These are phyloP conservation scores for Zygosaccharomyces rouxii DNA, from an alignment of 805 yeast genomes.

Conservation along the genomic window DNA sequence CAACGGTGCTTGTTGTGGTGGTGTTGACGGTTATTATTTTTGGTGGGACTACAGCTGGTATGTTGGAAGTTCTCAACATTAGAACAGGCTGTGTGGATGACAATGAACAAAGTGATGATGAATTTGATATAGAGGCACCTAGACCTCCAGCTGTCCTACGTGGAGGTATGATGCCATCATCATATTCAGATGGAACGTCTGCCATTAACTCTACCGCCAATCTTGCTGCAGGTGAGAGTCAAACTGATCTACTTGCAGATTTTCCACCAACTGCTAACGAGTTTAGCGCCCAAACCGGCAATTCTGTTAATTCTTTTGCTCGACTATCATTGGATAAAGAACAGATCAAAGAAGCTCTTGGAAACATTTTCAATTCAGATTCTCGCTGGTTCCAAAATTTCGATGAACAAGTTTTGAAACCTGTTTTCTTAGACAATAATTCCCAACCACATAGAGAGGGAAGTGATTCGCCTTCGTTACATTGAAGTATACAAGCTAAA, in stretches of 20 bases:
- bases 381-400: constrained; percentile 90
- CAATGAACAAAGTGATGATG: constrained; percentile 77
- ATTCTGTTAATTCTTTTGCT: constrained; percentile 4
- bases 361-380: constrained; percentile 29
- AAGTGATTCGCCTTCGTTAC: constrained; percentile 6
- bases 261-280: constrained; percentile 10
- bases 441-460: constrained; percentile 10
- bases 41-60: constrained; percentile 98
- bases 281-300: not conserved
- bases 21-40: constrained; percentile 92
- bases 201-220: constrained; percentile 12
- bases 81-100: constrained; percentile 87
- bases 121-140: constrained; percentile 86
- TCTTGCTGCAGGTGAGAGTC: constrained; percentile 1
- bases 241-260: constrained; percentile 7
- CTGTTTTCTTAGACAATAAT: constrained; percentile 69
- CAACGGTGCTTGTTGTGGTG: constrained; percentile 94
- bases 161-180: constrained; percentile 10
- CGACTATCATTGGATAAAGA: constrained; percentile 18
- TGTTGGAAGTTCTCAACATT: constrained; percentile 92
- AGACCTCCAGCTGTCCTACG: constrained; percentile 5
- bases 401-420: constrained; percentile 91
- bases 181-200: constrained; percentile 32
- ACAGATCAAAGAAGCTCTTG: constrained; percentile 19
- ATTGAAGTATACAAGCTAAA: not conserved